Conservation (phyloP, 805 yeast genomes). For the Hanseniaspora meyeri region DNA sequence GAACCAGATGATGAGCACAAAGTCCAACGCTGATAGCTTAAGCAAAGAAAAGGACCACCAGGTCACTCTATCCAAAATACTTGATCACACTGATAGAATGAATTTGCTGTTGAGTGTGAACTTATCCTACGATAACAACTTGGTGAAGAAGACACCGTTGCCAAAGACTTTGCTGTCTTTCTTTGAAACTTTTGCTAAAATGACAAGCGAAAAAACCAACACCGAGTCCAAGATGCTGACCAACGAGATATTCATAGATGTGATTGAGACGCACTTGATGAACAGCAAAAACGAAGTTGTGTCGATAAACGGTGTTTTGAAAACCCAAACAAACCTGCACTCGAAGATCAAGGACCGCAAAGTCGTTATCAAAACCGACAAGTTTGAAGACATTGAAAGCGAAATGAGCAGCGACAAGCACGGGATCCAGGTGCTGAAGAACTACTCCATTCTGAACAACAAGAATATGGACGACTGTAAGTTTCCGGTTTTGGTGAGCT, state of each 20-base stretch:
- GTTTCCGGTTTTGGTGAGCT: constrained; percentile 3
- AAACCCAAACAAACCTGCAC: constrained; percentile 1
- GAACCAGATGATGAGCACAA: constrained; percentile 1
- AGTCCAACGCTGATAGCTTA: not conserved
- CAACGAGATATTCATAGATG: constrained; percentile 11
- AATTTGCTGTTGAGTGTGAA: not conserved
- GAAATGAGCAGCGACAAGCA: constrained; percentile 1
- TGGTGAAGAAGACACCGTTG: not conserved
- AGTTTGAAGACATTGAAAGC: constrained; percentile 3
- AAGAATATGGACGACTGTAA: not conserved
- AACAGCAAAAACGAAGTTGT: not conserved
- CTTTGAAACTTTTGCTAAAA: constrained; percentile 2
- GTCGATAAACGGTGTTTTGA: not conserved
- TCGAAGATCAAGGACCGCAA: not conserved
- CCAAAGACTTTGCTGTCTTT: constrained; percentile 7
- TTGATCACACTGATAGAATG: constrained; percentile 12
- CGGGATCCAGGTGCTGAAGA: constrained; percentile 5
- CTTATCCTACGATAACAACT: not conserved
- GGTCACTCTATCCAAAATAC: constrained; percentile 2
- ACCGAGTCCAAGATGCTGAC: not conserved
- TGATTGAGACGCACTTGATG: not conserved
- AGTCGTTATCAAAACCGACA: constrained; percentile 1
- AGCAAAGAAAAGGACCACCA: constrained; percentile 8
- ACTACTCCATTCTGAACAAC: not conserved
- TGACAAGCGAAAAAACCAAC: constrained; percentile 4